Base-by-base conservation (phyloP, 2,329 filamentous ascomycete species). In the Colletotrichum godetiae region DNA sequence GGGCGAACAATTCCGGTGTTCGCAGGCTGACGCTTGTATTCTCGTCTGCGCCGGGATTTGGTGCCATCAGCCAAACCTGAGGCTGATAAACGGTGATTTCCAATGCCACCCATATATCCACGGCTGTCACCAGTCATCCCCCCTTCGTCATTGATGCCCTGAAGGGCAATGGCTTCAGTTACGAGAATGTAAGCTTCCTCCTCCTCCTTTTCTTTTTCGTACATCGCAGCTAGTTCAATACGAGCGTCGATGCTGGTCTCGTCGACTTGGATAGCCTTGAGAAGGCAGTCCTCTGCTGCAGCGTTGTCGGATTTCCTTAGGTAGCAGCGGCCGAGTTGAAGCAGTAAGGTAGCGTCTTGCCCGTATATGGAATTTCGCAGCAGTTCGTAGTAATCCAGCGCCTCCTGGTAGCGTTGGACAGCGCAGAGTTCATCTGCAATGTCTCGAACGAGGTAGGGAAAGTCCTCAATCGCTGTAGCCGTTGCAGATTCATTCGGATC, bases 201-300 rank as follows among this genome's bases (percentile, higher is more conserved):
- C 27, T 89, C 91, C 83, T 92, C 90, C 75, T 92, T 92, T 57
- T 89, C 89, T 75, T 88, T 91, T 80, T 97, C 94, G 78, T 97
- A 98, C 81, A 98, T 90, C 78, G 93, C 95, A 13, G 94, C 94
- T 11, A 98, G 86, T 77, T 94, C 91, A 35, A 94, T 91, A 52
- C 94, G 92, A 52, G 94, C 94, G 74, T 95, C 92, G 60, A 96
- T 91, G 71, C 93, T 92, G 53, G 90, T 86, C 57, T 91, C 86
- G 75, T 97, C 93, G 72, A 91, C 88, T 64, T 94, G 90, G 49
- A 95, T 91, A 12, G 95, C 91, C 2, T 90, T 90, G 29, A 94
- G 88, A 77, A 95, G 97, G 79, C 91, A 93, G 75, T 93, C 91
- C 78, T 96, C 92, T 0, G 95, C 95, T 49, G 93, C 90, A 37